These are phyloP conservation scores for Rhizopogon parksii DNA, from an alignment of 1,284 basidiomycete genomes.

Conservation along the genomic window DNA sequence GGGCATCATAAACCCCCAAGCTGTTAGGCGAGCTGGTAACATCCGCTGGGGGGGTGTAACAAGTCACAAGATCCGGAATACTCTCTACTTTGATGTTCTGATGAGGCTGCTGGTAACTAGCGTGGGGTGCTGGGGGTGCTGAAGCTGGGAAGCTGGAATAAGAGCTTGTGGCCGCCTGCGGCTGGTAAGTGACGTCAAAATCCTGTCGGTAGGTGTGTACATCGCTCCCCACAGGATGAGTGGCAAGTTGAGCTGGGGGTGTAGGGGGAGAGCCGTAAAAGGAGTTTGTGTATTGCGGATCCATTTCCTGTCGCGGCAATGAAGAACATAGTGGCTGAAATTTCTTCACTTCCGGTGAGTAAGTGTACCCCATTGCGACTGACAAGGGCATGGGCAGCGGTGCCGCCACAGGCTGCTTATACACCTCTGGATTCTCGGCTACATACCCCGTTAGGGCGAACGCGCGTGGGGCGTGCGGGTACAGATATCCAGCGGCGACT, in stretches of 20 bases:
- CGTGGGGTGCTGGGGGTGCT: slow-evolving; percentile 16
- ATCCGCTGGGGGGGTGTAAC: slow-evolving; percentile 23
- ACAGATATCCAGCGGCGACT: slow-evolving; percentile 17
- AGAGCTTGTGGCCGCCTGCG: slow-evolving; percentile 14
- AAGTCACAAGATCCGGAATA: slow-evolving; percentile 23
- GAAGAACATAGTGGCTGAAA: slow-evolving; percentile 32
- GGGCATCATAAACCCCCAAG: slow-evolving; percentile 16
- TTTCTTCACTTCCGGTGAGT: slow-evolving; percentile 29
- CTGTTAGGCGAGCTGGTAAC: slow-evolving; percentile 19
- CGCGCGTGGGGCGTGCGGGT: slow-evolving; percentile 19
- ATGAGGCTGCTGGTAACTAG: slow-evolving; percentile 18
- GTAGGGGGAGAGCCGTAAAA: slow-evolving; percentile 15
- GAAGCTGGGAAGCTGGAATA: slow-evolving; percentile 20
- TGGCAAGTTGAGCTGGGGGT: slow-evolving; percentile 8
- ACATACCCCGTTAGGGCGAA: slow-evolving; percentile 21
- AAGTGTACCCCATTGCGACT: slow-evolving; percentile 26
- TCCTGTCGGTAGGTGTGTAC: slow-evolving; percentile 21
- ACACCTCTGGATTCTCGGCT: slow-evolving; percentile 19
- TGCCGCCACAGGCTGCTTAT: slow-evolving; percentile 30
- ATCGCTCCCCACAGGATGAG: slow-evolving; percentile 14
- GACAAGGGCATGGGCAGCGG: slow-evolving; percentile 28
- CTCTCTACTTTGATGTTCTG: slow-evolving; percentile 24
- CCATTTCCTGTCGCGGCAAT: slow-evolving; percentile 23
- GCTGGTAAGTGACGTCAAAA: slow-evolving; percentile 23
- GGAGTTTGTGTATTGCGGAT: slow-evolving; percentile 12